Conservation (phyloP, 257 asterid genomes). For the Jacaranda mimosifolia region DNA sequence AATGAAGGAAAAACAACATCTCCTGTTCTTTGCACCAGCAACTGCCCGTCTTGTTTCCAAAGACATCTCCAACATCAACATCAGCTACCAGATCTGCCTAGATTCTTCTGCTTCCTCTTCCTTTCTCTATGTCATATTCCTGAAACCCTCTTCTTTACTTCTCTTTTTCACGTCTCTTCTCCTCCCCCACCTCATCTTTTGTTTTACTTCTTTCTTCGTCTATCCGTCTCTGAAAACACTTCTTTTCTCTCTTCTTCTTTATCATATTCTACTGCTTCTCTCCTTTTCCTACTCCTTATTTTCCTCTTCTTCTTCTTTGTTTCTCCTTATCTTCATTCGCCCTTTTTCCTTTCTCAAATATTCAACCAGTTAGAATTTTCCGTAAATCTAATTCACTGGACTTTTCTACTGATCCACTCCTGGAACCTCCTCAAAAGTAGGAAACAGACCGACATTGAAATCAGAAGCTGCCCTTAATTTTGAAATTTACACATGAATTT, state of each 20-base stretch:
- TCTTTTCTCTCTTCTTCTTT: neutral
- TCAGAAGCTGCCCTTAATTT: neutral
- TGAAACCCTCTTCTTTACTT: neutral
- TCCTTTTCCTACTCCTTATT: neutral
- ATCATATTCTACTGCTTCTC: neutral
- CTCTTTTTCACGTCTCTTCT: neutral
- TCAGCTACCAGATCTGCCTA: too few relatives aligned
- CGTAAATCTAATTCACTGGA: neutral
- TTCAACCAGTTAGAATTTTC: neutral
- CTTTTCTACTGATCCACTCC: too few relatives aligned
- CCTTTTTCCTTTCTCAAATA: neutral
- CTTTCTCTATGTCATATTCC: too few relatives aligned
- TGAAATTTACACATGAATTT: neutral
- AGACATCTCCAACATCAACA: neutral
- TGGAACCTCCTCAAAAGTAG: neutral
- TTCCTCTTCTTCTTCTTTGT: neutral
- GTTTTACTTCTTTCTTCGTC: neutral
- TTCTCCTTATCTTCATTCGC: too few relatives aligned
- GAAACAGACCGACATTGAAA: neutral
- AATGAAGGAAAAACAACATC: neutral
- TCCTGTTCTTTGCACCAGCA: conserved; percentile 4
- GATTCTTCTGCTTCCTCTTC: conserved; percentile 1
- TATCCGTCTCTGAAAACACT: neutral
- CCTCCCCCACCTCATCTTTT: conserved; percentile 1
- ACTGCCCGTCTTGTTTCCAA: neutral